Evolutionary conservation across 306 rosid species (phyloP).

Genomic region (Trifolium repens): DNA sequence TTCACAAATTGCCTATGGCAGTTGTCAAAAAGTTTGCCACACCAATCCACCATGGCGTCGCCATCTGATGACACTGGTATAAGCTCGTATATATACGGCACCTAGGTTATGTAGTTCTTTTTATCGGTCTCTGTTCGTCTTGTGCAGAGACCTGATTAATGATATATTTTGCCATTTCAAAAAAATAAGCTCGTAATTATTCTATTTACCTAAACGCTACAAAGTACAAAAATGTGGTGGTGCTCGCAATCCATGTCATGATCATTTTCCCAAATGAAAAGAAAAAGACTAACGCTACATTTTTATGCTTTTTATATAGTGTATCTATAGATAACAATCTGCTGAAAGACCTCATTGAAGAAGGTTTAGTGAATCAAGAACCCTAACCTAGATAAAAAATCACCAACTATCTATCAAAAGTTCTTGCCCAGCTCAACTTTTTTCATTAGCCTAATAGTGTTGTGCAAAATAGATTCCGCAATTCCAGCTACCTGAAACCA

Average conservation of each 20-base stretch:
- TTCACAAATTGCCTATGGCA: background rate
- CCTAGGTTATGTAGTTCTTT: no score
- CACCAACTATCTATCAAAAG: slow-evolving; percentile 63
- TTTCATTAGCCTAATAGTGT: slow-evolving; percentile 72
- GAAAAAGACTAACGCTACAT: slow-evolving; percentile 34
- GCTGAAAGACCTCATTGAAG: slow-evolving; percentile 30
- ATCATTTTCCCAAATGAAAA: slow-evolving; percentile 30
- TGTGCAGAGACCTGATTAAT: no score
- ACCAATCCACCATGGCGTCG: background rate
- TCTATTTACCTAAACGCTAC: background rate
- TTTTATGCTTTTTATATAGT: slow-evolving; percentile 38
- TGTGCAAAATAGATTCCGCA: slow-evolving; percentile 86
- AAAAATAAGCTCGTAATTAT: background rate
- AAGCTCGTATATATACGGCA: background rate
- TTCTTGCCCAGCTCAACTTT: slow-evolving; percentile 93
- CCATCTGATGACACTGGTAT: background rate
- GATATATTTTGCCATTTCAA: no score
- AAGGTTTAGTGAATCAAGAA: slow-evolving; percentile 44
- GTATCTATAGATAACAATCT: slow-evolving; percentile 8
- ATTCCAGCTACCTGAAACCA: slow-evolving; percentile 96
- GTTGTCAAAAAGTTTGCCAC: background rate
- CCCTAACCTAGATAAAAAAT: slow-evolving; percentile 39
- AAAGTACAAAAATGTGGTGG: background rate
- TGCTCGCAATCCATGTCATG: slow-evolving; percentile 33
- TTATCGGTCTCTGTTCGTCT: no score